These are phyloP conservation scores for Porogramme epimiltina DNA, from an alignment of 1,284 basidiomycete genomes.

Conservation along the genomic window DNA sequence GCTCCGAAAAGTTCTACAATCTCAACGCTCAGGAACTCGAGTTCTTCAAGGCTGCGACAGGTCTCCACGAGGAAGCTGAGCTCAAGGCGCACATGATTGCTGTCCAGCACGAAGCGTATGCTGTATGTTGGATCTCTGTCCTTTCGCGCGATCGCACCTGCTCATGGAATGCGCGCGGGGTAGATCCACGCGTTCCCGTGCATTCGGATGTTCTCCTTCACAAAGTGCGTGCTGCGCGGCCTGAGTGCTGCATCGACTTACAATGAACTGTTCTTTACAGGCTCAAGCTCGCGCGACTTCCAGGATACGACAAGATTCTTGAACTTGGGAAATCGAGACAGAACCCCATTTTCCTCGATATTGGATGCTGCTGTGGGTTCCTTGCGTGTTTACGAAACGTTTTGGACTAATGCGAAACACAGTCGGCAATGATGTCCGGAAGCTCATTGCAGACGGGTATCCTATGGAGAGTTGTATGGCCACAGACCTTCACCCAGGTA, in stretches of 20 bases:
- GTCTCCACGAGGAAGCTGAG: conserved; percentile 40
- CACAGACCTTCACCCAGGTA: conserved; percentile 23
- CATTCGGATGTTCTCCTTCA: conserved; percentile 17
- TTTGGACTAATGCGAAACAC: background rate
- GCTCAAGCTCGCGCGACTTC: conserved; percentile 36
- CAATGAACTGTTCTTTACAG: conserved; percentile 17
- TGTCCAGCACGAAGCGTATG: conserved; percentile 36
- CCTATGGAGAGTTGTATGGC: conserved; percentile 35
- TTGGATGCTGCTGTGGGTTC: conserved; percentile 48
- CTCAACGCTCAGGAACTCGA: conserved; percentile 31
- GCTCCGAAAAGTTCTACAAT: conserved; percentile 1
- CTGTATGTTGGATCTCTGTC: conserved; percentile 1
- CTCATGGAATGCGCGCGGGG: background rate
- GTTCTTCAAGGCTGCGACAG: conserved; percentile 43
- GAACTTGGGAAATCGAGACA: conserved; percentile 37
- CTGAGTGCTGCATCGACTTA: background rate
- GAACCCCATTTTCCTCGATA: conserved; percentile 46
- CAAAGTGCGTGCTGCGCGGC: background rate
- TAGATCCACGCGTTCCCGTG: conserved; percentile 16
- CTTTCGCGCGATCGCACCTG: background rate
- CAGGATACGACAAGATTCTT: conserved; percentile 43
- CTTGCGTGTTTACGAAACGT: background rate
- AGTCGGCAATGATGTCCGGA: conserved; percentile 47
- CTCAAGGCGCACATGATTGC: conserved; percentile 47
- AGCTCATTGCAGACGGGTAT: conserved; percentile 40